Percentiles rank a stretch among this genome's conserved stretches.
Conservation (phyloP, 2,329 filamentous ascomycete genomes). For the Talaromyces sp. region DNA sequence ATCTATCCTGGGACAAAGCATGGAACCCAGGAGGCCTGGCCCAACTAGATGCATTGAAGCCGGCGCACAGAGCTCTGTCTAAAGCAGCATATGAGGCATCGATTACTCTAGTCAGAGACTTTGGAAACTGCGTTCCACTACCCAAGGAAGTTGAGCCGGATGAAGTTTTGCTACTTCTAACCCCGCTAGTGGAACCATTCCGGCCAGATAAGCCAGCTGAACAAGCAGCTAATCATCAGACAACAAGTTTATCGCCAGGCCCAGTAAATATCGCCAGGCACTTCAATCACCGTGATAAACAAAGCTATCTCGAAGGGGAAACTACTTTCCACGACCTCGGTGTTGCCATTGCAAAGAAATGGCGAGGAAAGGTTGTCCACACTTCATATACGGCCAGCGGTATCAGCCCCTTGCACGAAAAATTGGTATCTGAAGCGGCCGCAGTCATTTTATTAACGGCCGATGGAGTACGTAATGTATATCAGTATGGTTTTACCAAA, state of each 20-base stretch:
- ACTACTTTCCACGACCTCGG: constrained; percentile 8
- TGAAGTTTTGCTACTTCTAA: constrained; percentile 9
- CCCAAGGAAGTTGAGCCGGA: constrained; percentile 4
- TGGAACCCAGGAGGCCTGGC: constrained; percentile 11
- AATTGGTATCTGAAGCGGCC: constrained; percentile 8
- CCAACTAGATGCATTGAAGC: constrained; percentile 3
- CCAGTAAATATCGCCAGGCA: constrained; percentile 10
- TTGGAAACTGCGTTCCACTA: constrained; percentile 4
- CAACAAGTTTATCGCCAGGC: background rate
- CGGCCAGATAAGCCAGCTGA: background rate
- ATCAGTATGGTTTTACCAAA: constrained; percentile 11
- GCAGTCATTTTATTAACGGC: constrained; percentile 10
- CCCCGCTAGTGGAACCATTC: constrained; percentile 10
- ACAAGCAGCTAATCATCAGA: background rate
- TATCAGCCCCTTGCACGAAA: constrained; percentile 11
- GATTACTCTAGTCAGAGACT: constrained; percentile 8
- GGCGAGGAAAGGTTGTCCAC: constrained; percentile 11
- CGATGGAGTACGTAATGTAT: constrained; percentile 11
- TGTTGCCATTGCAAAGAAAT: constrained; percentile 10
- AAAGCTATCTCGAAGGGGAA: constrained; percentile 9
- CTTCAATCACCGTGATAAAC: constrained; percentile 3
- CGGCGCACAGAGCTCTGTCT: constrained; percentile 5
- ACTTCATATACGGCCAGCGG: constrained; percentile 12
- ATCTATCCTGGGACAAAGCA: constrained; percentile 7
- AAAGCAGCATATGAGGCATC: constrained; percentile 7